Conservation (phyloP, 768 basidiomycete genomes). For the Mycena olivaceomarginata region DNA sequence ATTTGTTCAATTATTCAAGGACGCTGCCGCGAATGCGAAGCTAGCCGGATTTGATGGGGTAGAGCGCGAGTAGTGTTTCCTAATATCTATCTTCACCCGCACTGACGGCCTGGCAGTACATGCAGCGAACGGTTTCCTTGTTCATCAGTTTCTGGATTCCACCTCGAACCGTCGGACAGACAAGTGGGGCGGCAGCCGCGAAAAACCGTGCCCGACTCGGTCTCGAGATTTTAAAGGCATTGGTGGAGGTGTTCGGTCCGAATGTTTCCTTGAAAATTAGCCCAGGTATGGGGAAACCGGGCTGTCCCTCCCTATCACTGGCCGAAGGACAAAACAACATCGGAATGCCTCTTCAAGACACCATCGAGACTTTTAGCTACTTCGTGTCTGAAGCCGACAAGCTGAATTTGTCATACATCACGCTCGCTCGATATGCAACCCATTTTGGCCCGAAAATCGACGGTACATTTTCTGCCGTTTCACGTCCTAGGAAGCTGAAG, state of each 20-base stretch:
- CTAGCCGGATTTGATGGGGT: slow-evolving; percentile 76
- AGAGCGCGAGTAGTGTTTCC: slow-evolving; percentile 58
- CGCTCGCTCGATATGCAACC: slow-evolving; percentile 16
- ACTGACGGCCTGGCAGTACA: slow-evolving; percentile 65
- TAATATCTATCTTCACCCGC: slow-evolving; percentile 51
- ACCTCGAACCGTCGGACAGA: slow-evolving; percentile 72
- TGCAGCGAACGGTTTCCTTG: slow-evolving; percentile 65
- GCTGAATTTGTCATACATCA: slow-evolving; percentile 46
- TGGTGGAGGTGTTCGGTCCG: slow-evolving; percentile 67
- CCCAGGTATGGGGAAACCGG: slow-evolving; percentile 53
- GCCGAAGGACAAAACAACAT: slow-evolving; percentile 67
- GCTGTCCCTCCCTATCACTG: slow-evolving; percentile 52
- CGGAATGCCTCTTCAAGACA: slow-evolving; percentile 67
- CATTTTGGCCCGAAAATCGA: background rate
- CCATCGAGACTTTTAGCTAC: slow-evolving; percentile 63
- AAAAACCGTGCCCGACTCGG: slow-evolving; percentile 75
- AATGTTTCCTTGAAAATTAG: slow-evolving; percentile 67
- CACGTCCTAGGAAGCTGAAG: background rate
- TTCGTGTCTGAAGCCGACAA: slow-evolving; percentile 63
- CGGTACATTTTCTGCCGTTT: slow-evolving; percentile 25
- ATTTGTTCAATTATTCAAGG: slow-evolving; percentile 61
- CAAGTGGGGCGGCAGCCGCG: slow-evolving; percentile 75
- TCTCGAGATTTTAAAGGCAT: slow-evolving; percentile 69
- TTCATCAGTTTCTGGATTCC: slow-evolving; percentile 71
- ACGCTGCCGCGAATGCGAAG: slow-evolving; percentile 69